A percentile compares a stretch with the other conserved stretches of the same genome.
Evolutionary conservation across 768 basidiomycete species (phyloP).

Genomic region (Pisolithus orientalis): DNA sequence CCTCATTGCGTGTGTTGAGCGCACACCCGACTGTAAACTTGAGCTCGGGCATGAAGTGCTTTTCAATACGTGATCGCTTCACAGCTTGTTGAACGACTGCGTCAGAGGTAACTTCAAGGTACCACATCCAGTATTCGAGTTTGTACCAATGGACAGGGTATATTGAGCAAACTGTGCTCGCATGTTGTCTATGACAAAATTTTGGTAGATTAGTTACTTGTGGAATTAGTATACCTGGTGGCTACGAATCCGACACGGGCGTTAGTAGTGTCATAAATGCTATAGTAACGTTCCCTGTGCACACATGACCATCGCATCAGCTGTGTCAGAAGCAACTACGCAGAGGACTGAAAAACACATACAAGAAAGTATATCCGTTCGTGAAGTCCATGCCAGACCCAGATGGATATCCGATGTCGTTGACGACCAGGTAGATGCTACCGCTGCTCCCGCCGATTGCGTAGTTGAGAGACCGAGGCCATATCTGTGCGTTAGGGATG

Average conservation of each 20-base stretch:
- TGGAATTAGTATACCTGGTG: conserved; percentile 26
- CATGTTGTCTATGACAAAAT: too few species aligned
- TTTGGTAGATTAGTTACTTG: conserved; percentile 4
- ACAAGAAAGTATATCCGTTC: conserved; percentile 18
- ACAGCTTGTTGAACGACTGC: too few species aligned
- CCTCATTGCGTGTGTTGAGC: too few species aligned
- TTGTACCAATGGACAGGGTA: too few species aligned
- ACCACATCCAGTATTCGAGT: too few species aligned
- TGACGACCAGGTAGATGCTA: conserved; percentile 25
- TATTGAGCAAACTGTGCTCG: too few species aligned
- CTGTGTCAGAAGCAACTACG: neutral
- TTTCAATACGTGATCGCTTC: too few species aligned
- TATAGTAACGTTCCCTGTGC: conserved; percentile 36
- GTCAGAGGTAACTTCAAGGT: too few species aligned
- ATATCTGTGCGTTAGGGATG: conserved; percentile 26
- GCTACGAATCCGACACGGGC: conserved; percentile 35
- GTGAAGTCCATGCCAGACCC: conserved; percentile 19
- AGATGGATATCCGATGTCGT: conserved; percentile 11
- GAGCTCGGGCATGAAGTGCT: too few species aligned
- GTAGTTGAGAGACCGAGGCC: conserved; percentile 28
- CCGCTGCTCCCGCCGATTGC: conserved; percentile 20
- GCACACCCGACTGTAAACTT: too few species aligned
- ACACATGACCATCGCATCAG: neutral
- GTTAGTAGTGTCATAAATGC: conserved; percentile 36
- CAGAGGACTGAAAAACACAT: conserved; percentile 1